Evolutionary conservation across 164 flowering plant genomes (phyloP).

Genomic region (Buxus sempervirens): DNA sequence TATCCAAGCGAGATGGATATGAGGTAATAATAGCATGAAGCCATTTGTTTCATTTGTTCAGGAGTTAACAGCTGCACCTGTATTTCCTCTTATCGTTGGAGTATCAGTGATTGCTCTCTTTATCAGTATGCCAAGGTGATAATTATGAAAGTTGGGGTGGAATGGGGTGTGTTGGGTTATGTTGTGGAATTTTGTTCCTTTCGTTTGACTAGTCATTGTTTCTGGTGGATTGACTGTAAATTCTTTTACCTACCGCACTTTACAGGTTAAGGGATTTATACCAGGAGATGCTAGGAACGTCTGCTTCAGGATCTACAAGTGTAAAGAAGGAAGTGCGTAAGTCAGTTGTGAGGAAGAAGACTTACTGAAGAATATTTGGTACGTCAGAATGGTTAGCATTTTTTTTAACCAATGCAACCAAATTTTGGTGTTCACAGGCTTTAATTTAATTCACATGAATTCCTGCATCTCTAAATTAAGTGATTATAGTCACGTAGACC

Average conservation of each 20-base stretch:
- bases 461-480: too few species aligned
- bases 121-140: constrained; percentile 83
- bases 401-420: not conserved
- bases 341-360: constrained; percentile 61
- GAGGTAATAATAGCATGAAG: not conserved
- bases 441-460: too few species aligned
- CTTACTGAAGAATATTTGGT: constrained; percentile 40
- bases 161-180: too few species aligned
- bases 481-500: too few species aligned
- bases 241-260: not conserved
- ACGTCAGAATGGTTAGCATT: not conserved
- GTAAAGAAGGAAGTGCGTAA: constrained; percentile 58
- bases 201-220: too few species aligned
- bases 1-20: not conserved
- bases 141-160: too few species aligned
- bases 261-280: constrained; percentile 76
- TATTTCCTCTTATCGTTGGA: constrained; percentile 77
- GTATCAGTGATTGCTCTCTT: constrained; percentile 66
- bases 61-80: constrained; percentile 91
- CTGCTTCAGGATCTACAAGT: constrained; percentile 41
- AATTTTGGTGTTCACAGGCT: not conserved
- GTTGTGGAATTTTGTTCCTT: too few species aligned
- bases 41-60: constrained; percentile 30
- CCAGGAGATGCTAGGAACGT: constrained; percentile 41
- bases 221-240: not conserved